These are phyloP conservation scores for Entomortierella lignicola DNA, from an alignment of 192 early-diverging fungal species.

Conservation along the genomic window DNA sequence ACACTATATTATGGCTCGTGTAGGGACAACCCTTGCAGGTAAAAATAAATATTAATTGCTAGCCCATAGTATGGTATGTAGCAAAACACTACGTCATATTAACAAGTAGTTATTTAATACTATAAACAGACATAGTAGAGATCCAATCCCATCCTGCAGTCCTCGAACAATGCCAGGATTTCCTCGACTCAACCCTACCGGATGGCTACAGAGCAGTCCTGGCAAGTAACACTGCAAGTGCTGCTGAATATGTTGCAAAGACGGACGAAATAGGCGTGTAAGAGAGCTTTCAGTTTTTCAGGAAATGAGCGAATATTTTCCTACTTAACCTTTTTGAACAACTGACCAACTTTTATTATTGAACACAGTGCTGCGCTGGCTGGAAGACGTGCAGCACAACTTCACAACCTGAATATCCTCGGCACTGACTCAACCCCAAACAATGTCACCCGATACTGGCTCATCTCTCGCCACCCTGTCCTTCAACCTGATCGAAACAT, in stretches of 20 bases:
- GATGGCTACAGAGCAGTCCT: conserved; percentile 46
- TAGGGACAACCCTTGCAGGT: conserved; percentile 28
- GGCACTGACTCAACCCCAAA: conserved; percentile 44
- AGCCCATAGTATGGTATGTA: too few relatives aligned
- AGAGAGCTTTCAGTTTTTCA: neutral
- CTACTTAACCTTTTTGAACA: too few relatives aligned
- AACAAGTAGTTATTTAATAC: neutral
- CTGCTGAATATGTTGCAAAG: conserved; percentile 42
- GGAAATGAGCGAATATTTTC: too few relatives aligned
- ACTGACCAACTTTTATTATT: too few relatives aligned
- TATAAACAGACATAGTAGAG: conserved; percentile 30
- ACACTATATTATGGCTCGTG: conserved; percentile 44
- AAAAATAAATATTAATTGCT: too few relatives aligned
- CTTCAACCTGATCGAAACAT: conserved; percentile 36
- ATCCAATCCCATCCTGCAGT: conserved; percentile 48
- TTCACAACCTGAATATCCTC: conserved; percentile 35
- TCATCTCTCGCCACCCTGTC: conserved; percentile 38
- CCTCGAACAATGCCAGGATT: conserved; percentile 48
- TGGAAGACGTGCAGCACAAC: conserved; percentile 31
- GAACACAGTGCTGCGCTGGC: conserved; percentile 32
- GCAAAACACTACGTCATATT: too few relatives aligned
- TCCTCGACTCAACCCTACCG: conserved; percentile 33
- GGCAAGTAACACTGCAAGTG: conserved; percentile 44
- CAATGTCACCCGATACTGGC: conserved; percentile 49
- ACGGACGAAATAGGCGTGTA: conserved; percentile 32